Percentiles rank a stretch among this genome's conserved stretches.
Evolutionary conservation across 257 asterid genomes (phyloP).

Genomic region (Leonotis leonurus): DNA sequence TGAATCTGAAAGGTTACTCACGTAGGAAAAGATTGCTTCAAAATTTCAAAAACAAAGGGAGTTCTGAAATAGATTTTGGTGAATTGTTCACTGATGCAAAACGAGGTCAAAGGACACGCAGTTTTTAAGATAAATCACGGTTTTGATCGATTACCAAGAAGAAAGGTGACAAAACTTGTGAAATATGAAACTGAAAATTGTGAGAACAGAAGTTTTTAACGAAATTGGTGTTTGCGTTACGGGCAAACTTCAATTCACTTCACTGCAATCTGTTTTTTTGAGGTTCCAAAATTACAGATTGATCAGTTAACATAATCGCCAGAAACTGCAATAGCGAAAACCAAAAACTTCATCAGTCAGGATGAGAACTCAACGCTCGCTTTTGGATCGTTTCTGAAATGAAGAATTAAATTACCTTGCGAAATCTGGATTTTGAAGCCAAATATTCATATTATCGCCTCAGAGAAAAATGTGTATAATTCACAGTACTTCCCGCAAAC

Average conservation of each 20-base stretch:
- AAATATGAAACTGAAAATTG: slow-evolving; percentile 14
- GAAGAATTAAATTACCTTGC: slow-evolving; percentile 27
- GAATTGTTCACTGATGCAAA: background rate
- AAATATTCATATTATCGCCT: too few relatives aligned
- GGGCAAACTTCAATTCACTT: slow-evolving; percentile 15
- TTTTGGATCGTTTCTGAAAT: slow-evolving; percentile 2
- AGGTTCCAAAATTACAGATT: slow-evolving; percentile 3
- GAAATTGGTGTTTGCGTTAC: slow-evolving; percentile 11
- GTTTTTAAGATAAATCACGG: background rate
- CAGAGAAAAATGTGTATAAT: background rate
- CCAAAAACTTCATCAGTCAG: slow-evolving; percentile 5
- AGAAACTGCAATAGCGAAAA: slow-evolving; percentile 23
- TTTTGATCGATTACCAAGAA: background rate
- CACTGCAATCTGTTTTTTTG: slow-evolving; percentile 9
- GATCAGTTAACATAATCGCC: slow-evolving; percentile 17
- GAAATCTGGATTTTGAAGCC: slow-evolving; percentile 1
- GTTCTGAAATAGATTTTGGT: background rate
- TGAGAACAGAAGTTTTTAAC: background rate
- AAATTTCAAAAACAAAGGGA: background rate
- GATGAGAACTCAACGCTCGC: slow-evolving; percentile 16
- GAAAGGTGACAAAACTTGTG: background rate
- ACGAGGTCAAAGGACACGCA: background rate
- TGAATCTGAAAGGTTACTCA: background rate
- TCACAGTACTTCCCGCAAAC: slow-evolving; percentile 15
- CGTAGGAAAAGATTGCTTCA: background rate